Evolutionary conservation across 1,284 basidiomycete genomes (phyloP).

Genomic region (Ganoderma boninense): DNA sequence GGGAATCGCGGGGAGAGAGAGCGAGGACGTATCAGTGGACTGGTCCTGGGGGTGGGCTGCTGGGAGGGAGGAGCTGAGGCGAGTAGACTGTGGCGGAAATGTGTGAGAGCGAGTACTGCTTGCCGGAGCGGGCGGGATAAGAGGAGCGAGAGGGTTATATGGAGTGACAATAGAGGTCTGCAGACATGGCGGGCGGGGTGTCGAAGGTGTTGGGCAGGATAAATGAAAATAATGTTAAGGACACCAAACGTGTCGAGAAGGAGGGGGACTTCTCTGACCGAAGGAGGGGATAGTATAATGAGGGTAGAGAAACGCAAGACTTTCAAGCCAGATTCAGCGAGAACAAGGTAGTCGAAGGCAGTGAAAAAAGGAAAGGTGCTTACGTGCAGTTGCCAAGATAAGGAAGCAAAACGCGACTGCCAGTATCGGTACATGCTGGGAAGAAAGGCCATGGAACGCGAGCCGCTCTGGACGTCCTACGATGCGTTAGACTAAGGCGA

Average conservation of each 20-base stretch:
- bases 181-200: constrained; percentile 50
- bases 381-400: no score
- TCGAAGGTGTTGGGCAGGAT: constrained; percentile 35
- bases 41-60: constrained; percentile 57
- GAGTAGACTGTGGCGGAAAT: constrained; percentile 51
- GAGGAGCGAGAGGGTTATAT: constrained; percentile 52
- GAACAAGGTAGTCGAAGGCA: constrained; percentile 26
- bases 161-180: constrained; percentile 76
- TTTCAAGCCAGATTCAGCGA: constrained; percentile 32
- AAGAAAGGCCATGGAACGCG: no score
- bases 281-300: constrained; percentile 40
- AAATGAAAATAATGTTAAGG: constrained; percentile 36
- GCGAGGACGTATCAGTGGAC: constrained; percentile 40
- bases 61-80: constrained; percentile 53
- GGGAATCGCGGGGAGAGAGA: constrained; percentile 41
- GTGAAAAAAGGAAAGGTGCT: constrained; percentile 29
- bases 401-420: no score
- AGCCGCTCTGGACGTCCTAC: no score
- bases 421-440: no score
- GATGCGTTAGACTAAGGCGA: no score
- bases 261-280: constrained; percentile 44
- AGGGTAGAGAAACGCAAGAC: constrained; percentile 31
- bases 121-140: constrained; percentile 37
- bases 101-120: constrained; percentile 43
- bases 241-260: constrained; percentile 44